phyloP scores from a whole-genome alignment of 306 rosid genomes.

The Quillaja saponaria region DNA sequence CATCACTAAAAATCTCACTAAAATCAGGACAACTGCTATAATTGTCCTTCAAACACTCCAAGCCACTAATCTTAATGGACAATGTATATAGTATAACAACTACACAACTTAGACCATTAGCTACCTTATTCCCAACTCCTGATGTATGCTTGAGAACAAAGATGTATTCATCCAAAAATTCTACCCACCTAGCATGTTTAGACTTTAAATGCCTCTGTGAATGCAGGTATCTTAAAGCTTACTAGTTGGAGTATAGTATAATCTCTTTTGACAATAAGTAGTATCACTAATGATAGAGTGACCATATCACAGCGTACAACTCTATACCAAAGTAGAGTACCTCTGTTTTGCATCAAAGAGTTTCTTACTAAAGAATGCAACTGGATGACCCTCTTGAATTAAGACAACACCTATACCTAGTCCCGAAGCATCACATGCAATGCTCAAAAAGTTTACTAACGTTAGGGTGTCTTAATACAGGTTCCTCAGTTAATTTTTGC shows the following conservation, averaged over 20 bases:
- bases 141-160: not conserved
- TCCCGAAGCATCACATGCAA: too few relatives aligned
- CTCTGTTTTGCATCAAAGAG: too few relatives aligned
- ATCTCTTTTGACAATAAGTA: not conserved
- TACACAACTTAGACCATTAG: not conserved
- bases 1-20: not conserved
- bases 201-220: too few relatives aligned
- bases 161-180: too few relatives aligned
- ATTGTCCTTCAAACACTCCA: not conserved
- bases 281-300: not conserved
- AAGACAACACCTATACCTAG: too few relatives aligned
- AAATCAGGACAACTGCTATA: too few relatives aligned
- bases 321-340: too few relatives aligned
- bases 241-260: not conserved
- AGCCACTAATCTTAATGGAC: not conserved
- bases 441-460: too few relatives aligned
- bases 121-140: not conserved
- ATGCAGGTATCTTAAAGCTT: not conserved
- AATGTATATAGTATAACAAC: not conserved
- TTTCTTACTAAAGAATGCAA: too few relatives aligned
- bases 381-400: too few relatives aligned
- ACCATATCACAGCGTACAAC: not conserved
- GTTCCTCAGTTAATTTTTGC: too few relatives aligned
- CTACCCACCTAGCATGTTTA: not conserved
- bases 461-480: too few relatives aligned